Conservation (phyloP, 352 stramenopile species). For the Pythium dissotocum region DNA sequence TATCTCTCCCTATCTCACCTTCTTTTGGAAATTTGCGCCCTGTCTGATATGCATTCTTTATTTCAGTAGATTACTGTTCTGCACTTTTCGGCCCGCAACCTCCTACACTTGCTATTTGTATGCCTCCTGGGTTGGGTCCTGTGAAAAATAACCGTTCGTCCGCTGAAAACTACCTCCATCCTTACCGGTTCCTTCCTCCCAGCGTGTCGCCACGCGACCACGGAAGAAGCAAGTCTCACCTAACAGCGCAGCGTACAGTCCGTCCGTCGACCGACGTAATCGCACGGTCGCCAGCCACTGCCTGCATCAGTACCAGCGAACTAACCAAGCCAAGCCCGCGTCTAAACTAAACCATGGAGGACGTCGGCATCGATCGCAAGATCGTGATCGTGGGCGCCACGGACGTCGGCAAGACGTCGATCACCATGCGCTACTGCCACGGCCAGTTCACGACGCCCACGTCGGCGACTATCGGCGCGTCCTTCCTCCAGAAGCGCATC, state of each 20-base stretch:
- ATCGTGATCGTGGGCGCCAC: slow-evolving; percentile 89
- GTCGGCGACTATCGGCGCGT: slow-evolving; percentile 83
- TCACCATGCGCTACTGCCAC: slow-evolving; percentile 89
- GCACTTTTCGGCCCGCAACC: no score
- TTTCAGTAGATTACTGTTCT: neutral
- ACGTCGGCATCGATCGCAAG: slow-evolving; percentile 87
- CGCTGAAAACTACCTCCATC: neutral
- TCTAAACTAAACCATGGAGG: slow-evolving; percentile 50
- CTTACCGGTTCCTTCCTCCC: neutral
- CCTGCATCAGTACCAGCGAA: neutral
- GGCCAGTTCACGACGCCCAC: slow-evolving; percentile 84
- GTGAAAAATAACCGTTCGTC: neutral
- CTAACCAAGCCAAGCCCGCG: neutral
- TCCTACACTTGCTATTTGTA: neutral
- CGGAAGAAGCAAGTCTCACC: neutral
- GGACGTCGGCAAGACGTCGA: slow-evolving; percentile 88
- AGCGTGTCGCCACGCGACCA: neutral
- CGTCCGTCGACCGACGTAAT: neutral
- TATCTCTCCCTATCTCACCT: neutral
- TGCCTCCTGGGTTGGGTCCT: neutral
- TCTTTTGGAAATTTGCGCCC: neutral
- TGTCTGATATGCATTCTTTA: neutral
- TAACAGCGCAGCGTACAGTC: neutral
- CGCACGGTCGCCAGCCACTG: neutral
- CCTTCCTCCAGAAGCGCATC: slow-evolving; percentile 87